Evolutionary conservation across 768 basidiomycete species (phyloP), one percentile per base, ranked within the genome.

Genomic region (Leccinum broughii): DNA sequence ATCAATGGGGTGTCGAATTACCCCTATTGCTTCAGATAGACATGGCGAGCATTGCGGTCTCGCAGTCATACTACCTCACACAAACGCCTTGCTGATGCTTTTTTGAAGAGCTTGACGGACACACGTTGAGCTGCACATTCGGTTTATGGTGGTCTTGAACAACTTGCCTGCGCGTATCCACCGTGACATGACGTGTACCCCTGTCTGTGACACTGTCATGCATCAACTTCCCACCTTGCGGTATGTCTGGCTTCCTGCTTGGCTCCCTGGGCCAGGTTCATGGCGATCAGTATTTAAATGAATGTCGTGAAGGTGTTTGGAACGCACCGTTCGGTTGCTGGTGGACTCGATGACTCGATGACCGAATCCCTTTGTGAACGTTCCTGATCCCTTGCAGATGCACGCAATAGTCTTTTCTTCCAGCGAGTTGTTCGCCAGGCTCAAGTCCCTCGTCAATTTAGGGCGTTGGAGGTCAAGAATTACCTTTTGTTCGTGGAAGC

Each of bases 131-230:
- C 64, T 59, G 70, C 54, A 70, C 65, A 67, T 13, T 52, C 34
- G 46, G 53, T 57, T 62, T 26, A 65, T 70, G 39, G 69, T 72
- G 66, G 70, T 68, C 62, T 62, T 67, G 69, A 60, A 62, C 17
- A 60, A 74, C 68, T 74, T 72, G 70, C 72, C 72, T 74, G 55
- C 26, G 55, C 20, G 28, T 20, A 44, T 57, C 24, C 24, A 54
- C 28, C 41, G 72, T 74, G 70, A 72, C 41, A 66, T 71, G 68
- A 68, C 70, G 59, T 2, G 0, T 39, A 17, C 68, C 70, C 70
- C 70, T 74, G 52, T 72, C n/a, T 56, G 64, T 72, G 64, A 72
- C 64, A n/a, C 0, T 34, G 62, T 74, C 70, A 71, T 70, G 26
- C 1, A 26, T 6, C 20, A 11, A 46, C 4, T 62, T 64, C 62